Evolutionary conservation across 495 filamentous ascomycete genomes (phyloP), one percentile per base, ranked within the genome.

Genomic region (Penicillium mononematosum): DNA sequence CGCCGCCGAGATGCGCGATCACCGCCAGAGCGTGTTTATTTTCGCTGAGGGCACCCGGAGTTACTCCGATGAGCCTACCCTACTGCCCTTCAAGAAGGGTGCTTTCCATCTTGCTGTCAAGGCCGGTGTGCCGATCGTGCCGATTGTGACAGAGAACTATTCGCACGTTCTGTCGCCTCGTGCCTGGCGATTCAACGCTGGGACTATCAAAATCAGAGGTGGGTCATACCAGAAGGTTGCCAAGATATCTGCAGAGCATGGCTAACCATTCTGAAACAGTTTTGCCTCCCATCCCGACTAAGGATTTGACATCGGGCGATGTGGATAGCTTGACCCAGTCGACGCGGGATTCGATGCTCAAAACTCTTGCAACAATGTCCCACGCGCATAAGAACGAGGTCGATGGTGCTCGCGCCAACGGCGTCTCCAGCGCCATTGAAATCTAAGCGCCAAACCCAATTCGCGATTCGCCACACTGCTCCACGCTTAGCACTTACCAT

Each of bases 61-160:
- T 61, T 96, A 99, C 77, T 82, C 87, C 46, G 83, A 86, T 61
- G 84, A 90, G 46, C 88, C 94, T 6, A 84, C 80, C 49, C 73
- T 99, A 65, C 75, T 97, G 53, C 85, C 89, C 7, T 99, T 98
- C 77, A 98, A 99, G 78, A 98, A 98, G 78, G 94, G 94, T 56
- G 94, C 94, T 38, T 99, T 98, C 75, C 94, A 98, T 70, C 78
- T 98, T 11, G 94, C 94, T 20, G 84, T 99, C 7, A 88, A 97
- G 77, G 95, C 93, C 1, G 87, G 90, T 66, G 93, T 96, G 27
- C 91, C 91, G 19, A 89, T 98, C 65, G 87, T 99, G 38, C 93
- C 93, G 0, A 77, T 96, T 20, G 89, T 98, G 20, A 82, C 84
- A 9, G 78, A 81, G 65, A 97, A 96, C 75, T 98, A 98, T 69